Conservation (phyloP, 495 filamentous ascomycete genomes). For the Penicillium coffeae region DNA sequence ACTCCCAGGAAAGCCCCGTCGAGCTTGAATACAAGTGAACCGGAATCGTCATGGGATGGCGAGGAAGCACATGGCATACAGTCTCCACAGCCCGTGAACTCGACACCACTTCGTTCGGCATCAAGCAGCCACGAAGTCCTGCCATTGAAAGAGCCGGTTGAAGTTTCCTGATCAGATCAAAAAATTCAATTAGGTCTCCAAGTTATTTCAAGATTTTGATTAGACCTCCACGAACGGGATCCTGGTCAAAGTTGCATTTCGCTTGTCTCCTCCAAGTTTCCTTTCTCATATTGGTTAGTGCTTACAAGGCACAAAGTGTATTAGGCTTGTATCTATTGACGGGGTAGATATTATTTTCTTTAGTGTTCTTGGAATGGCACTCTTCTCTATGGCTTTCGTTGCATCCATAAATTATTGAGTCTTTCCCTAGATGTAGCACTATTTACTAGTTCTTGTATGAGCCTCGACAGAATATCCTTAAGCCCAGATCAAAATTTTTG, state of each 20-base stretch:
- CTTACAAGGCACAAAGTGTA: not conserved
- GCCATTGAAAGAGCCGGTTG: not conserved
- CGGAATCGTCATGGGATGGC: not conserved
- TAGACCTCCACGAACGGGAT: no score
- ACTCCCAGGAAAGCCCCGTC: constrained; percentile 10
- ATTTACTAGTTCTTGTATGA: no score
- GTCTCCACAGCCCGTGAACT: not conserved
- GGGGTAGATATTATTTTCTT: not conserved
- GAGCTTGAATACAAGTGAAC: not conserved
- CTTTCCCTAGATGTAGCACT: no score
- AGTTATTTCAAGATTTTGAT: no score
- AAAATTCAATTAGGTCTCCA: not conserved
- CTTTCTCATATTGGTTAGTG: not conserved
- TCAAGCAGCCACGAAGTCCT: not conserved
- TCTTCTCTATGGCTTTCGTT: not conserved
- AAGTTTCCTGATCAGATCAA: not conserved
- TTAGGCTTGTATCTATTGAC: not conserved
- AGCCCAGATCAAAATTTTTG: no score
- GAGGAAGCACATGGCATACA: constrained; percentile 1
- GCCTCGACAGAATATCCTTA: no score
- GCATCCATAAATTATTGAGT: no score
- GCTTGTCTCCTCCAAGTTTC: no score
- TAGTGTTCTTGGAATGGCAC: not conserved
- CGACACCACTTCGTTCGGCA: not conserved
- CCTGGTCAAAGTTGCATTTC: no score